phyloP scores from a whole-genome alignment of 2,329 filamentous ascomycete genomes.

The Pseudogymnoascus sp. region DNA sequence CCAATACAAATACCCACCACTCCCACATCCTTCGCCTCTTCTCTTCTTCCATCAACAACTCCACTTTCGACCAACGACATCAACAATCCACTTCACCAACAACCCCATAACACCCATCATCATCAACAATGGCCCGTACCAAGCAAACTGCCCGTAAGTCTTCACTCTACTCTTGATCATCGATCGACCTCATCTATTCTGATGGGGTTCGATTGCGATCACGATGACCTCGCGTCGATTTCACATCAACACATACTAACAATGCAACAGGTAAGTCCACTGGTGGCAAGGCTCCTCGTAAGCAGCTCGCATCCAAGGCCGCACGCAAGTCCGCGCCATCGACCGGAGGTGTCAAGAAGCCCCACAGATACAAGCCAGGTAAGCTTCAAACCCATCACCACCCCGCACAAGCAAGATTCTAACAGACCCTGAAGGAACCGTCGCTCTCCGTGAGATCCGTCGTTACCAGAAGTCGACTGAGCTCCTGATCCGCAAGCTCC shows the following conservation, averaged over 20 bases:
- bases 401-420: slow-evolving; percentile 15
- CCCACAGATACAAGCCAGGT: slow-evolving; percentile 81
- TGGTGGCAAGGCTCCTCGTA: slow-evolving; percentile 72
- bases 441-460: slow-evolving; percentile 97
- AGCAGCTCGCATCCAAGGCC: slow-evolving; percentile 97
- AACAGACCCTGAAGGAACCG: slow-evolving; percentile 52
- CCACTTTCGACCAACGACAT: slow-evolving; percentile 10
- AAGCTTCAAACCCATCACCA: slow-evolving; percentile 22
- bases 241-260: slow-evolving; percentile 20
- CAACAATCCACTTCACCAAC: slow-evolving; percentile 14
- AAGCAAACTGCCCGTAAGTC: slow-evolving; percentile 51
- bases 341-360: slow-evolving; percentile 96
- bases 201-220: slow-evolving; percentile 25
- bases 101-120: slow-evolving; percentile 12
- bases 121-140: slow-evolving; percentile 32
- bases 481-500: slow-evolving; percentile 91
- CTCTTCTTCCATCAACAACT: slow-evolving; percentile 25
- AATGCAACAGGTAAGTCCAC: slow-evolving; percentile 57
- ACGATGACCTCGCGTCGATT: slow-evolving; percentile 13
- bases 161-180: slow-evolving; percentile 13
- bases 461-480: slow-evolving; percentile 97
- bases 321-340: slow-evolving; percentile 97
- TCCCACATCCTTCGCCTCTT: slow-evolving; percentile 23
- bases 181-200: neutral
- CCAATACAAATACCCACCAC: slow-evolving; percentile 26